A percentile compares a stretch with the other conserved stretches of the same genome.
Conservation (phyloP, 345 rosid species). For the Hypericum perforatum region DNA sequence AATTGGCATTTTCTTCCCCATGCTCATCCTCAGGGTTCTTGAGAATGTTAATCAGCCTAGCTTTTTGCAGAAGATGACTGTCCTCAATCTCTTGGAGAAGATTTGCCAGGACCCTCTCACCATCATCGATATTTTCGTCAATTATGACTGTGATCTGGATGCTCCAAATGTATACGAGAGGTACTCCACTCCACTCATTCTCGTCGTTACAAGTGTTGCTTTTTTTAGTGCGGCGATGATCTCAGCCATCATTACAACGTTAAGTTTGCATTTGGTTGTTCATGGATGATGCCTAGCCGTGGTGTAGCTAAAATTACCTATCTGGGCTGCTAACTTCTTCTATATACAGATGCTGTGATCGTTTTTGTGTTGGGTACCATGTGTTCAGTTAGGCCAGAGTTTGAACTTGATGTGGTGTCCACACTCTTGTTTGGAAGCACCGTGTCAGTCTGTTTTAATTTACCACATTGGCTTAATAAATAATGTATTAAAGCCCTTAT, state of each 20-base stretch:
- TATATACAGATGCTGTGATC: too few relatives aligned
- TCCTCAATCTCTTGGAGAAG: slow-evolving; percentile 74
- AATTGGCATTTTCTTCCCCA: slow-evolving; percentile 92
- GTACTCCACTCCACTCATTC: slow-evolving; percentile 28
- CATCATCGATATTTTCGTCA: slow-evolving; percentile 82
- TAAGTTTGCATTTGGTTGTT: too few relatives aligned
- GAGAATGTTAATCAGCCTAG: slow-evolving; percentile 98
- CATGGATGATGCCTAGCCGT: too few relatives aligned
- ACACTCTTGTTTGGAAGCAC: not conserved
- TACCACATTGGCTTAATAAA: slow-evolving; percentile 7
- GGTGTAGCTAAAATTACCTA: too few relatives aligned
- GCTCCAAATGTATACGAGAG: slow-evolving; percentile 92
- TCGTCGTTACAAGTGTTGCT: not conserved
- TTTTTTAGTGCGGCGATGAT: not conserved
- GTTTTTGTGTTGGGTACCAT: too few relatives aligned
- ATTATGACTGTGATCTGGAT: slow-evolving; percentile 93
- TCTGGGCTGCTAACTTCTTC: too few relatives aligned
- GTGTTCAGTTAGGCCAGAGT: too few relatives aligned
- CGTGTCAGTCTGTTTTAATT: slow-evolving; percentile 1
- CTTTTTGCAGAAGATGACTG: slow-evolving; percentile 92
- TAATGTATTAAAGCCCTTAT: slow-evolving; percentile 75
- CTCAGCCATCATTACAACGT: not conserved
- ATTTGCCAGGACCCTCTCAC: slow-evolving; percentile 67
- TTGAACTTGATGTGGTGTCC: too few relatives aligned
- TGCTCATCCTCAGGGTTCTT: slow-evolving; percentile 89